Percentiles rank a stretch among this genome's conserved stretches.
Evolutionary conservation across 2,329 filamentous ascomycete species (phyloP).

Genomic region (Cephalotrichum gorgonifer): DNA sequence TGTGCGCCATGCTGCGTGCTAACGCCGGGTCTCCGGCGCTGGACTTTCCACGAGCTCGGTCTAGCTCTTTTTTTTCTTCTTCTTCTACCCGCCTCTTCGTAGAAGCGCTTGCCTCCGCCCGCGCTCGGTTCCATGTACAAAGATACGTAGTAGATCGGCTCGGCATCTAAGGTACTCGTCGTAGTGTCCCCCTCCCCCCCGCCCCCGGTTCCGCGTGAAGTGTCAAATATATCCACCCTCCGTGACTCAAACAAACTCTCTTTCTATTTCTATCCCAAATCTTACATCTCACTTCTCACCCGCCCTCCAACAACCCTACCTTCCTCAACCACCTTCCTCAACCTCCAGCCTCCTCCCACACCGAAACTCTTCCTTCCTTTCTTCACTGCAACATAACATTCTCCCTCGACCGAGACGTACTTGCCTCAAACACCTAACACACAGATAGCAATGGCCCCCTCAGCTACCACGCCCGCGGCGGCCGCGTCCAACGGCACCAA

Average conservation of each 20-base stretch:
- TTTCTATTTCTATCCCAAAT: neutral
- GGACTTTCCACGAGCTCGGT: no score
- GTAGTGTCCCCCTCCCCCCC: no score
- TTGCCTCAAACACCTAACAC: neutral
- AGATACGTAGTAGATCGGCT: no score
- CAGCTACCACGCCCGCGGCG: constrained; percentile 8
- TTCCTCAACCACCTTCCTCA: neutral
- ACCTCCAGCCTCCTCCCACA: neutral
- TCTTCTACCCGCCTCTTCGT: no score
- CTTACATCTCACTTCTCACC: neutral
- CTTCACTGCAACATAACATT: neutral
- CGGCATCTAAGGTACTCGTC: no score
- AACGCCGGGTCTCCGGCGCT: no score
- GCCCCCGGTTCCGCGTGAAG: no score
- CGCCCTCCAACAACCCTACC: neutral
- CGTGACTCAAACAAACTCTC: neutral
- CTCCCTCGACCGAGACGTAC: neutral
- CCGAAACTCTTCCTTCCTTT: constrained; percentile 14
- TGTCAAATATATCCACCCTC: no score
- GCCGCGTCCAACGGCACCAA: constrained; percentile 7
- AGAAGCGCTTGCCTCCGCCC: no score
- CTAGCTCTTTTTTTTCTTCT: no score
- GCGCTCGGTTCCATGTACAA: no score
- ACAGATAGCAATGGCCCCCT: constrained; percentile 3
- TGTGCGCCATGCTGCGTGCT: no score